Evolutionary conservation across 805 yeast genomes (phyloP).

Genomic region (Nakazawaea wyomingensis): DNA sequence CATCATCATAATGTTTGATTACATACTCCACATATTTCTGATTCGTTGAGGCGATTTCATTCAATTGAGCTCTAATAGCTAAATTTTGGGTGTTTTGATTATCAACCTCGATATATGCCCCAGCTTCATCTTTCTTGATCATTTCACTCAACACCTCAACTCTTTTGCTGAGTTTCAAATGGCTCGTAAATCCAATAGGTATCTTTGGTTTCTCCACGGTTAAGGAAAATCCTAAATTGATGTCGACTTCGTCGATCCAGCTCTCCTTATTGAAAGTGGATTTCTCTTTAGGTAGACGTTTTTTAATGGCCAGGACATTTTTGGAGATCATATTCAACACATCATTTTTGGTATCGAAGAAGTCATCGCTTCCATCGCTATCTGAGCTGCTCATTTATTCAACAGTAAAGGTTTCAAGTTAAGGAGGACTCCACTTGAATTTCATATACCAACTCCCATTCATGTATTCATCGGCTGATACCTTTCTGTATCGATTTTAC

Average conservation of each 20-base stretch:
- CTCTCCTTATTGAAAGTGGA: background rate
- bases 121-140: background rate
- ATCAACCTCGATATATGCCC: background rate
- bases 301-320: background rate
- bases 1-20: background rate
- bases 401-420: background rate
- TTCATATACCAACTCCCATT: background rate
- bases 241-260: background rate
- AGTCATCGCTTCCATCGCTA: background rate
- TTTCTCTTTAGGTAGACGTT: background rate
- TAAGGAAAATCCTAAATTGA: slow-evolving; percentile 1
- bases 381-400: background rate
- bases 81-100: background rate
- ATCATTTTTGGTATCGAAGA: background rate
- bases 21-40: slow-evolving; percentile 3
- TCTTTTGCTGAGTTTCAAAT: background rate
- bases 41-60: background rate
- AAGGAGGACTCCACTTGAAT: too few species aligned
- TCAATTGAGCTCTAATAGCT: background rate
- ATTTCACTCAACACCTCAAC: background rate
- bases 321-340: background rate
- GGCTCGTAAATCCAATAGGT: slow-evolving; percentile 1
- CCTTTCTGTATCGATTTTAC: too few species aligned
- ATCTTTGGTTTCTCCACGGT: slow-evolving; percentile 3
- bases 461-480: too few species aligned